Conservation (phyloP, 345 rosid species). For the Toxicodendron radicans region DNA sequence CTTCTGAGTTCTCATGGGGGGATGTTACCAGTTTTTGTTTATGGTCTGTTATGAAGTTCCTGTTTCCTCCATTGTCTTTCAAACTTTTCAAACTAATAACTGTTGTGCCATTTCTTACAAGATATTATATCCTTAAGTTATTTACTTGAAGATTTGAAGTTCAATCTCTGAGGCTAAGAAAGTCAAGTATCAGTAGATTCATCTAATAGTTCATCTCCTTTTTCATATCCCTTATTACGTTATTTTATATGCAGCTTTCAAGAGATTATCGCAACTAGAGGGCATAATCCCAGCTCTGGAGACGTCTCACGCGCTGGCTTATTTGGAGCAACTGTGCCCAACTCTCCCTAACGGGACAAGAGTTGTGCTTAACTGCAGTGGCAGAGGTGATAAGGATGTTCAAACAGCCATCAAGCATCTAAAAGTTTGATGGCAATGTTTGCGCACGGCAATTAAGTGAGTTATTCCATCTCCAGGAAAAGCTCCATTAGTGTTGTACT, state of each 20-base stretch:
- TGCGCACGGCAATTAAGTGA: not conserved
- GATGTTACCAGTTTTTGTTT: not conserved
- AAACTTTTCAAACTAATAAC: not conserved
- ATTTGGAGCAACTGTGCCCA: slow-evolving; percentile 82
- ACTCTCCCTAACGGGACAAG: slow-evolving; percentile 59
- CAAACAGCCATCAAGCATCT: slow-evolving; percentile 75
- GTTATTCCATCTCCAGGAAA: slow-evolving; percentile 5
- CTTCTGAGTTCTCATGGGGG: not conserved
- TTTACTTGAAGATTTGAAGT: not conserved
- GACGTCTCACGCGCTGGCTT: slow-evolving; percentile 88
- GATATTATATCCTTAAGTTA: not conserved
- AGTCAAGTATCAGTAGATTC: not conserved
- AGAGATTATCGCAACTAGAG: slow-evolving; percentile 74
- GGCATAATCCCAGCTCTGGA: slow-evolving; percentile 91
- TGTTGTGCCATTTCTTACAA: not conserved
- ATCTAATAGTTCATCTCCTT: not conserved
- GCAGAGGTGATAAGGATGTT: slow-evolving; percentile 96
- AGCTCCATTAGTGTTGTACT: slow-evolving; percentile 1
- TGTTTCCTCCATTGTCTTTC: not conserved
- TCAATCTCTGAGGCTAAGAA: not conserved
- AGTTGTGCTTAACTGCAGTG: slow-evolving; percentile 82
- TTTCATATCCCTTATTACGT: not conserved
- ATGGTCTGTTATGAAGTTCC: not conserved
- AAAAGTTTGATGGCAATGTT: slow-evolving; percentile 36
- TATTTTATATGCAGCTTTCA: slow-evolving; percentile 57